phyloP scores from a whole-genome alignment of 768 basidiomycete species.

The Gelatoporia subvermispora region DNA sequence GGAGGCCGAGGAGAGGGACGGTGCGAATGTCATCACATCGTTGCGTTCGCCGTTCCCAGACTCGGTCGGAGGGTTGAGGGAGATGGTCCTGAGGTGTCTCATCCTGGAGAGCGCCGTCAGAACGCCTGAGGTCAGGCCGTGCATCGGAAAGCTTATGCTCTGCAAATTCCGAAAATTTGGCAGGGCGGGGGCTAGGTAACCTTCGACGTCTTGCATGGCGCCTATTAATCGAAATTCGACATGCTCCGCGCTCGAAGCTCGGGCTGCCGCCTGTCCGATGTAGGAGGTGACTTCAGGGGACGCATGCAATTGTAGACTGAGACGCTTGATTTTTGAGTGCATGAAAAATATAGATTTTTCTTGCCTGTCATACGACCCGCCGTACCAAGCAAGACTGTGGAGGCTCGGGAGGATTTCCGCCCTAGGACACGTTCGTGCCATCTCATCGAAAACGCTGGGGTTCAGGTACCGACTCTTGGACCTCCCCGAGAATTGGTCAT shows the following conservation, averaged over 20 bases:
- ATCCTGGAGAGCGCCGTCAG: slow-evolving; percentile 43
- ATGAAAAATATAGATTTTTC: slow-evolving; percentile 47
- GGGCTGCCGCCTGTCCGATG: slow-evolving; percentile 32
- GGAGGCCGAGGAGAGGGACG: slow-evolving; percentile 38
- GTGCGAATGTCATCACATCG: slow-evolving; percentile 42
- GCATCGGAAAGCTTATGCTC: slow-evolving; percentile 47
- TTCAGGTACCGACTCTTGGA: slow-evolving; percentile 9
- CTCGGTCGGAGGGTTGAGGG: slow-evolving; percentile 41
- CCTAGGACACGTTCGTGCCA: slow-evolving; percentile 48
- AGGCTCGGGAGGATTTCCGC: slow-evolving; percentile 53
- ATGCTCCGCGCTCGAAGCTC: slow-evolving; percentile 41
- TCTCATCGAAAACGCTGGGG: slow-evolving; percentile 38
- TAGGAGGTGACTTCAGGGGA: slow-evolving; percentile 29
- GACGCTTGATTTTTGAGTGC: slow-evolving; percentile 42
- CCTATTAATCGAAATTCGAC: slow-evolving; percentile 41
- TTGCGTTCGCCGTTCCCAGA: slow-evolving; percentile 41
- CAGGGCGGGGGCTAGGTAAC: slow-evolving; percentile 34
- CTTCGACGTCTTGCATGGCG: slow-evolving; percentile 37
- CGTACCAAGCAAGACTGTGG: slow-evolving; percentile 43
- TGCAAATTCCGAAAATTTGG: slow-evolving; percentile 36
- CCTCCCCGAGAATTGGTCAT: slow-evolving; percentile 15
- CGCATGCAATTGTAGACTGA: slow-evolving; percentile 23
- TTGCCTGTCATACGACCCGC: slow-evolving; percentile 14
- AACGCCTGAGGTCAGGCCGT: slow-evolving; percentile 40
- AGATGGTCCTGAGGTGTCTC: slow-evolving; percentile 36